A percentile compares a stretch with the other conserved stretches of the same genome.
phyloP scores from a whole-genome alignment of 2,329 filamentous ascomycete genomes.

The Ascochyta lentis region DNA sequence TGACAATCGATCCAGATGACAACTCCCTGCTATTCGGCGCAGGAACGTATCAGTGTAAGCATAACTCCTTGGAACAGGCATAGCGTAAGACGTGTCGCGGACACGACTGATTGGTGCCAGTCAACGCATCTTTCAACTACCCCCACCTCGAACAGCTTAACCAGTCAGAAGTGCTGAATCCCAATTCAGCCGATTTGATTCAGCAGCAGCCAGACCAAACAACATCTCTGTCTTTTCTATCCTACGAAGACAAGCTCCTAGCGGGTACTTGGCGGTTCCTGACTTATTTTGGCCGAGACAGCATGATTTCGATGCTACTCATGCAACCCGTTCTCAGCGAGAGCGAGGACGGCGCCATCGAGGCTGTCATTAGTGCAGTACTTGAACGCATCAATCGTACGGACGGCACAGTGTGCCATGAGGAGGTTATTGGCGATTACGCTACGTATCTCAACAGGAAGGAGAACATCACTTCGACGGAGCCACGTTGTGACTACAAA shows the following conservation, averaged over 20 bases:
- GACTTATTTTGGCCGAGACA: slow-evolving; percentile 72
- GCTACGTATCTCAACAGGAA: slow-evolving; percentile 66
- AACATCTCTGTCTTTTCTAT: slow-evolving; percentile 66
- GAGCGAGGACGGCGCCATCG: slow-evolving; percentile 62
- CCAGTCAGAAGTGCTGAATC: slow-evolving; percentile 58
- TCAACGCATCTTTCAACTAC: slow-evolving; percentile 67
- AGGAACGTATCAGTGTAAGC: slow-evolving; percentile 59
- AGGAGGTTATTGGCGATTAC: slow-evolving; percentile 71
- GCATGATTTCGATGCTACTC: slow-evolving; percentile 66
- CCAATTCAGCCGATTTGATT: slow-evolving; percentile 56
- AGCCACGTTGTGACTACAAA: slow-evolving; percentile 63
- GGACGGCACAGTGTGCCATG: slow-evolving; percentile 68
- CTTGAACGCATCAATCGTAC: slow-evolving; percentile 66
- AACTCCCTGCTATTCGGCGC: slow-evolving; percentile 54
- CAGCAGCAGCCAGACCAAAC: slow-evolving; percentile 55
- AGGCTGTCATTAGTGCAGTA: slow-evolving; percentile 67
- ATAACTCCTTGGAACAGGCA: not conserved
- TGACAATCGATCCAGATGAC: slow-evolving; percentile 43
- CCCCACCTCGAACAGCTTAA: slow-evolving; percentile 65
- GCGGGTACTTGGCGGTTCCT: slow-evolving; percentile 71
- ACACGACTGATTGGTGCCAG: not conserved
- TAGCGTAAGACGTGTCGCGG: no score
- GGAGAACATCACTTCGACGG: slow-evolving; percentile 60
- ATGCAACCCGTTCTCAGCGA: slow-evolving; percentile 64
- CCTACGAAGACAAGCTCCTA: slow-evolving; percentile 67